These are phyloP conservation scores for Brassica juncea DNA, from an alignment of 345 rosid species.

Conservation along the genomic window DNA sequence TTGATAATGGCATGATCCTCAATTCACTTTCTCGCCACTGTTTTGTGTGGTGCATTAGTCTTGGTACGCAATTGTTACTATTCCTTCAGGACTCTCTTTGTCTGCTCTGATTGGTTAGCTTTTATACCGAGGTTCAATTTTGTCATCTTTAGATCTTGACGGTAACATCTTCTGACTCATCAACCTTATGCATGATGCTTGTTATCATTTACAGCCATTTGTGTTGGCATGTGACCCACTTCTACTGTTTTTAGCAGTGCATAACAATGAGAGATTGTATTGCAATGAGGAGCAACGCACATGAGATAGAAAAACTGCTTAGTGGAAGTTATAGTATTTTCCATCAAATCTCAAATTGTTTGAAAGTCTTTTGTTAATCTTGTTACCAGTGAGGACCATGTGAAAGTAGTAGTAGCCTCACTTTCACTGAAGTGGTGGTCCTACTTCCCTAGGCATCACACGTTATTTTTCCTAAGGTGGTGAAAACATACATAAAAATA, in stretches of 20 bases:
- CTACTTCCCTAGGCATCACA: constrained; percentile 9
- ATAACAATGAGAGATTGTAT: constrained; percentile 20
- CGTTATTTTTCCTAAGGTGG: not conserved
- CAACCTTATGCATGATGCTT: constrained; percentile 27
- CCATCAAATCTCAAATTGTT: constrained; percentile 14
- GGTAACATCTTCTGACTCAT: constrained; percentile 30
- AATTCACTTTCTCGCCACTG: constrained; percentile 7
- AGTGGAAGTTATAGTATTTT: constrained; percentile 33
- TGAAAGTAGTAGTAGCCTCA: constrained; percentile 15
- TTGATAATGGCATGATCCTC: constrained; percentile 18
- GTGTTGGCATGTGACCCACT: constrained; percentile 21
- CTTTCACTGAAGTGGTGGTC: constrained; percentile 22
- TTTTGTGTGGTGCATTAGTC: constrained; percentile 4
- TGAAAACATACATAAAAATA: not conserved
- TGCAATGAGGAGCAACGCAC: constrained; percentile 21
- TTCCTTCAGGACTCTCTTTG: not conserved
- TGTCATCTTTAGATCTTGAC: constrained; percentile 28
- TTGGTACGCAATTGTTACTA: not conserved
- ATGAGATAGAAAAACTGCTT: constrained; percentile 17
- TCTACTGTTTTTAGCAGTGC: constrained; percentile 24
- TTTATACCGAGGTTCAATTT: not conserved
- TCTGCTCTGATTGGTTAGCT: constrained; percentile 27
- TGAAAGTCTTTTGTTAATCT: not conserved
- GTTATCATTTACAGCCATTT: constrained; percentile 17
- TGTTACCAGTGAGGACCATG: constrained; percentile 25